phyloP scores from a whole-genome alignment of 768 basidiomycete genomes.

The Neoboletus brunneissimus region DNA sequence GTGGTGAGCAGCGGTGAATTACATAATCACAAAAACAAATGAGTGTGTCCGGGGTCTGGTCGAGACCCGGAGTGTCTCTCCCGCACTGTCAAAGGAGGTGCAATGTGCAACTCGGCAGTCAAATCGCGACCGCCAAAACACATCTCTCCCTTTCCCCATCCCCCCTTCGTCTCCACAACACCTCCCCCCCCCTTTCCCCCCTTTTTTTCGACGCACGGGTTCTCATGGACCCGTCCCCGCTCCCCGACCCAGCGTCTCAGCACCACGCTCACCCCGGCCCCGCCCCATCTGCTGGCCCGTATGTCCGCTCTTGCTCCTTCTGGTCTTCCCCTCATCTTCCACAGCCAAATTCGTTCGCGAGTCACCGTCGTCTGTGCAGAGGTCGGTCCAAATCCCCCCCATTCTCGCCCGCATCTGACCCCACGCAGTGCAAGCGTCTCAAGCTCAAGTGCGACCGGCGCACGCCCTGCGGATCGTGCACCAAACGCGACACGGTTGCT shows the following conservation, averaged over 20 bases:
- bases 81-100: constrained; percentile 14
- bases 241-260: constrained; percentile 17
- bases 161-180: neutral
- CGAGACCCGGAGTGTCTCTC: constrained; percentile 16
- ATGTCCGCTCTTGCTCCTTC: constrained; percentile 15
- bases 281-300: constrained; percentile 30
- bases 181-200: neutral
- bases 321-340: constrained; percentile 2
- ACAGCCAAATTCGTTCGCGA: constrained; percentile 68
- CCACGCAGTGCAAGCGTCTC: constrained; percentile 73
- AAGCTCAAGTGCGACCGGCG: constrained; percentile 84
- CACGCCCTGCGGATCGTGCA: constrained; percentile 73
- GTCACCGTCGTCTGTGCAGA: constrained; percentile 82
- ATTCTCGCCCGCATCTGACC: constrained; percentile 3
- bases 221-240: constrained; percentile 19
- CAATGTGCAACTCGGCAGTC: constrained; percentile 19
- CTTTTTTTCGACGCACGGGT: neutral
- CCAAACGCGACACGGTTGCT: constrained; percentile 71
- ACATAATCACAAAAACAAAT: constrained; percentile 14
- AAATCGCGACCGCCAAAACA: constrained; percentile 2
- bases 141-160: neutral
- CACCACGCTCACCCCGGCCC: constrained; percentile 18
- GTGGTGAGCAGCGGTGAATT: neutral
- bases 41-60: constrained; percentile 16
- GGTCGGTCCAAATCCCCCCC: constrained; percentile 40